phyloP scores from a whole-genome alignment of 805 yeast species.

The Saturnispora silvae region DNA sequence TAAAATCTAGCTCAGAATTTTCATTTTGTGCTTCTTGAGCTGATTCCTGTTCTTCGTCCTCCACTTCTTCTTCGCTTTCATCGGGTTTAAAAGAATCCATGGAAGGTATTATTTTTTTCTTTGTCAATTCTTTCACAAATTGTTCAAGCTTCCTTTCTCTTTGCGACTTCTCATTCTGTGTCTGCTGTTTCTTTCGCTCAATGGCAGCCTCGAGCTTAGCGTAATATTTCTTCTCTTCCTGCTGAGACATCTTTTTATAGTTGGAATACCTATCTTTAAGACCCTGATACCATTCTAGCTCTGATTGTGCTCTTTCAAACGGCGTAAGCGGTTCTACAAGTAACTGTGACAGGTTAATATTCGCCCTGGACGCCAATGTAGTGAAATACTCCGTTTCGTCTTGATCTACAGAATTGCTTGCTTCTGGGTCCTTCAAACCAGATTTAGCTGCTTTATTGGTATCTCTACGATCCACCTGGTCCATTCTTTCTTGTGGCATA shows the following conservation, averaged over 20 bases:
- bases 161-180: conserved; percentile 3
- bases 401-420: neutral
- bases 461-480: too few species aligned
- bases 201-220: conserved; percentile 28
- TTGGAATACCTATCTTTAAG: conserved; percentile 26
- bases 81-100: conserved; percentile 3
- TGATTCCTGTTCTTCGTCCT: conserved; percentile 5
- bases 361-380: conserved; percentile 22
- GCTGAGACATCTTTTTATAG: conserved; percentile 23
- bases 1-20: conserved; percentile 7
- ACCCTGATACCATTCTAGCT: conserved; percentile 9
- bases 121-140: conserved; percentile 6
- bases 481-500: too few species aligned
- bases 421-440: neutral
- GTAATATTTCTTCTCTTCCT: conserved; percentile 29
- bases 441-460: too few species aligned
- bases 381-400: conserved; percentile 21
- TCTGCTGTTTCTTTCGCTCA: conserved; percentile 4
- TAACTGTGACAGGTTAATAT: conserved; percentile 14
- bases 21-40: conserved; percentile 4
- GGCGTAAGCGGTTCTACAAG: neutral
- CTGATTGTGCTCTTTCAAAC: neutral
- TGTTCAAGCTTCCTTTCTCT: conserved; percentile 1
- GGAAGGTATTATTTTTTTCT: conserved; percentile 5
- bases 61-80: neutral